A percentile compares a stretch with the other conserved stretches of the same genome.
phyloP scores from a whole-genome alignment of 202 grass and related monocot genomes.

The Panicum virgatum region DNA sequence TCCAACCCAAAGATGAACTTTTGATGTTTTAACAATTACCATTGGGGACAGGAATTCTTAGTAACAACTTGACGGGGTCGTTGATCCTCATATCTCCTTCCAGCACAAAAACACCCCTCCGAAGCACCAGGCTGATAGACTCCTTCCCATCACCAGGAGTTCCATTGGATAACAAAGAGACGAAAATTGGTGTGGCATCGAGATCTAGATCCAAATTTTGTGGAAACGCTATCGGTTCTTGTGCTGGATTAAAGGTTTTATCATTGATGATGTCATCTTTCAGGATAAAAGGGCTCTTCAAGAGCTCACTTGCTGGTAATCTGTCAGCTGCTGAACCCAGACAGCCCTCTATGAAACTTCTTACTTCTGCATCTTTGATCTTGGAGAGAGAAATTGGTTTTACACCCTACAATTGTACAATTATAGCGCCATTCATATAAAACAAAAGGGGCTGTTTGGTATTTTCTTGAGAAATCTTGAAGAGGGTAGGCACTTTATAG shows the following conservation, averaged over 20 bases:
- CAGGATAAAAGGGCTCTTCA: constrained; percentile 46
- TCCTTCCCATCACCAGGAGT: background rate
- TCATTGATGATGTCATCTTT: constrained; percentile 26
- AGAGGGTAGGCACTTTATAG: background rate
- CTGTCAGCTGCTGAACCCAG: constrained; percentile 43
- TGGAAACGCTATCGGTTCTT: background rate
- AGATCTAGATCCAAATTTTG: constrained; percentile 12
- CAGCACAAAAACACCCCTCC: constrained; percentile 29
- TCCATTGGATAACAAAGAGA: background rate
- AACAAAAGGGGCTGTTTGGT: background rate
- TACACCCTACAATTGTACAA: constrained; percentile 40
- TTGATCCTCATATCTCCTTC: constrained; percentile 34
- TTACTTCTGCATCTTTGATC: constrained; percentile 49
- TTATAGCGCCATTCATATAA: background rate
- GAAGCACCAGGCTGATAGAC: constrained; percentile 32
- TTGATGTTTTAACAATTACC: constrained; percentile 31
- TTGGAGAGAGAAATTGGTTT: constrained; percentile 61
- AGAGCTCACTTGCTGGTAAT: constrained; percentile 49
- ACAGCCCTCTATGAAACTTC: constrained; percentile 56
- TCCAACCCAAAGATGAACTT: background rate
- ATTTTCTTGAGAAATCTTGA: background rate
- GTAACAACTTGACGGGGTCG: constrained; percentile 25
- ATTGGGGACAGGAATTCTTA: constrained; percentile 37
- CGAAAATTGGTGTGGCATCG: constrained; percentile 14
- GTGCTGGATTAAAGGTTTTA: background rate